Conservation (phyloP, 306 rosid species). For the Cicer pinnatifidum region DNA sequence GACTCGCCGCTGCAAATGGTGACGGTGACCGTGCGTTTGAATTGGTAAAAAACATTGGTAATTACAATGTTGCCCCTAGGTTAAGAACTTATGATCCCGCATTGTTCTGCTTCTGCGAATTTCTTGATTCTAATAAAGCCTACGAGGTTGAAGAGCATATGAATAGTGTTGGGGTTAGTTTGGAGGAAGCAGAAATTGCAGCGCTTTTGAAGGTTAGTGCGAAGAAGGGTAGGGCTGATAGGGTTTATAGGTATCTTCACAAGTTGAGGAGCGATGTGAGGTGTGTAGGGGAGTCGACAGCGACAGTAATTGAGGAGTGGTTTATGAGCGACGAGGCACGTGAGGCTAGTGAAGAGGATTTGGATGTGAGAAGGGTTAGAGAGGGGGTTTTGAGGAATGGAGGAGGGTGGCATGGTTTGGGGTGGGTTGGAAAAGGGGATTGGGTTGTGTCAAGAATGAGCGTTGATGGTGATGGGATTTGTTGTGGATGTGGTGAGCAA, state of each 20-base stretch:
- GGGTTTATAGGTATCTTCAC: slow-evolving; percentile 78
- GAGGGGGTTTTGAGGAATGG: slow-evolving; percentile 66
- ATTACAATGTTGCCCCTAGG: slow-evolving; percentile 57
- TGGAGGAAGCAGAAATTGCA: slow-evolving; percentile 74
- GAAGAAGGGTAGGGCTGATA: slow-evolving; percentile 56
- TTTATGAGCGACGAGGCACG: slow-evolving; percentile 56
- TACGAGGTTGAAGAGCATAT: slow-evolving; percentile 77
- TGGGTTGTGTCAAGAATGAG: slow-evolving; percentile 62
- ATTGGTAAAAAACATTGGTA: slow-evolving; percentile 57
- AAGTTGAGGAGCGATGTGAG: slow-evolving; percentile 68
- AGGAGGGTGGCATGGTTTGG: slow-evolving; percentile 95
- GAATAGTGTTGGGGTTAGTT: slow-evolving; percentile 49
- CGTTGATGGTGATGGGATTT: slow-evolving; percentile 54
- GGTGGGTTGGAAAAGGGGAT: slow-evolving; percentile 86
- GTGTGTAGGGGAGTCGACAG: slow-evolving; percentile 64
- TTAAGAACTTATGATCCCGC: slow-evolving; percentile 76
- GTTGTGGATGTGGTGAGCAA: slow-evolving; percentile 64
- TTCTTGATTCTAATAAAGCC: slow-evolving; percentile 69
- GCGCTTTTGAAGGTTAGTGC: slow-evolving; percentile 72
- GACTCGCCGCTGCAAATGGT: slow-evolving; percentile 74
- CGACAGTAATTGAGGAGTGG: slow-evolving; percentile 70
- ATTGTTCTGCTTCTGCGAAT: slow-evolving; percentile 68
- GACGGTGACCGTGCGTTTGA: slow-evolving; percentile 68
- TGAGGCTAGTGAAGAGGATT: slow-evolving; percentile 54
- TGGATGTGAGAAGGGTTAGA: slow-evolving; percentile 49